Base-by-base conservation (phyloP, 164 flowering plant species). In the Paratinospora sagittata region DNA sequence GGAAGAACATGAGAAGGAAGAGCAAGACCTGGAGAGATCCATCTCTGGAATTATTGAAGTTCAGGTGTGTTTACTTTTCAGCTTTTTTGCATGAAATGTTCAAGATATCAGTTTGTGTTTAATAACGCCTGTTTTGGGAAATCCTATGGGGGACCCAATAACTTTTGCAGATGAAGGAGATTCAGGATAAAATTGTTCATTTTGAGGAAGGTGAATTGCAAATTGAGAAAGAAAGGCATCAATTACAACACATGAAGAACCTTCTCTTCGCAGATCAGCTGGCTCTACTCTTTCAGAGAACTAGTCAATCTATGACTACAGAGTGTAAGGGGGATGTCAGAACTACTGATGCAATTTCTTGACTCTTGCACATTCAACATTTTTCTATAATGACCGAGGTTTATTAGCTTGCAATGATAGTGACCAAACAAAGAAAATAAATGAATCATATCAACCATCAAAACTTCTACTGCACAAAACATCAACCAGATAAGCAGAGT, bases 191-290 rank as follows among this genome's bases (percentile, higher is more conserved):
- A 78, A 84, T 91, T 63, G 69, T 67, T 45, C 82, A 73, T 17
- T 90, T 87, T 70, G 97, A 92, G 78, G 82, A 86, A 61, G 43
- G 83, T 27, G 99, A 95, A 65, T 58, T 85, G 74, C 85, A 83
- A 70, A 77, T 85, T 90, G 97, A 92, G 81, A 88, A 80, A 78
- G 91, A 88, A 78, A 65, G 87, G 83, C 75, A 86, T 63, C 90
- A 85, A 70, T 57, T 91, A 73, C 82, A 83, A 69, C 82, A 85
- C 72, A 70, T 89, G 82, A 85, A 86, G 78, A 76, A 79, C 74
- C 79, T 80, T 45, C 86, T 88, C 16, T 90, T 87, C 65, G 82
- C 77, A 27, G 96, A 92, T 82, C 89, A 90, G 79, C 84, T 90
- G 17, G 78, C 73, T n/a, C 81, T 92, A 69, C 62, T 79, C 21